Evolutionary conservation across 257 asterid species (phyloP).

Genomic region (Solanum dulcamara): DNA sequence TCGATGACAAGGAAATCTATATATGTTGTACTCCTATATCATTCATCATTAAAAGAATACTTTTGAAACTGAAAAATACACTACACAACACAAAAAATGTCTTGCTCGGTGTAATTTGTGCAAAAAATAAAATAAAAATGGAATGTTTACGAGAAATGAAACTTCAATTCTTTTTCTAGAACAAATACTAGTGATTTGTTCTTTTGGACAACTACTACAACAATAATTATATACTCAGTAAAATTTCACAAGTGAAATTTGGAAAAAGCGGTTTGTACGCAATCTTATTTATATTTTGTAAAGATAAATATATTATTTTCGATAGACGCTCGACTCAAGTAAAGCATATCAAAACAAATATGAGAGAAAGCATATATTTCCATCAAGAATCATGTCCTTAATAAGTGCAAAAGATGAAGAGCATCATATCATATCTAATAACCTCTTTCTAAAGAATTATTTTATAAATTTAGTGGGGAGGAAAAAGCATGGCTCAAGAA

Average conservation of each 20-base stretch:
- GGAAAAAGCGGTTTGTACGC: too few relatives aligned
- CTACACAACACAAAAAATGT: not conserved
- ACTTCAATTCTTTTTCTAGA: not conserved
- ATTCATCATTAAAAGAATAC: not conserved
- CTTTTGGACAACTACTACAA: not conserved
- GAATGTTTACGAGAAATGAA: not conserved
- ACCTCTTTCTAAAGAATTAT: not conserved
- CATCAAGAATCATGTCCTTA: fast-evolving
- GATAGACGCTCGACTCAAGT: too few relatives aligned
- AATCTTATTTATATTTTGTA: too few relatives aligned
- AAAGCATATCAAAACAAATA: too few relatives aligned
- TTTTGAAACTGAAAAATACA: not conserved
- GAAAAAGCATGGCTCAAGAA: not conserved
- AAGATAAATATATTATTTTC: too few relatives aligned
- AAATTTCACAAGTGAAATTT: too few relatives aligned
- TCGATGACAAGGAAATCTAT: not conserved
- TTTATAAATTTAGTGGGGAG: not conserved
- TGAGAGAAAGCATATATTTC: too few relatives aligned
- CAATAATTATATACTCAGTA: too few relatives aligned
- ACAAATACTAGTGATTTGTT: not conserved
- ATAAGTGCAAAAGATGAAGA: fast-evolving
- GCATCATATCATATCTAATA: fast-evolving
- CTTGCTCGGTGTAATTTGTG: not conserved
- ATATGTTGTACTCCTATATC: not conserved
- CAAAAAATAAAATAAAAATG: not conserved